Evolutionary conservation across 495 filamentous ascomycete species (phyloP), one percentile per base, ranked within the genome.

Genomic region (Cercophora newfieldiana): DNA sequence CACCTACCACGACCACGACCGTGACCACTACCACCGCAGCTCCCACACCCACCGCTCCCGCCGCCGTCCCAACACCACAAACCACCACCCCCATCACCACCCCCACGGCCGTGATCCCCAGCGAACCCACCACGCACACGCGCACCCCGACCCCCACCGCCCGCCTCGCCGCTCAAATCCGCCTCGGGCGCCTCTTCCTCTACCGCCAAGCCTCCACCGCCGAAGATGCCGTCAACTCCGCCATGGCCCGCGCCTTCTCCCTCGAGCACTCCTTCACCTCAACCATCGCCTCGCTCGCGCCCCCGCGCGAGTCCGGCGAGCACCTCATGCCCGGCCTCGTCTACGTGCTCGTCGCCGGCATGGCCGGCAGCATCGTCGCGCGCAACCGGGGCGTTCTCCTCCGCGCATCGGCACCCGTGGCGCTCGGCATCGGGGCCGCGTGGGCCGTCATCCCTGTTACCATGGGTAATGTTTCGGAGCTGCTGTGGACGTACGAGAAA

Each of bases 401-500:
- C 26, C 86, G 94, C 50, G 86, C 86, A 44, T 78, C 86, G 16
- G 82, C 90, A 4, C 95, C 91, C 19, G 72, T 92, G 19, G 86
- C 85, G 25, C 84, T 94, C 47, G 91, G 90, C 59, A 77, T 92
- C 57, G 85, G 87, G 53, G 90, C 90, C 54, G 91, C 88, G 33
- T 92, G 87, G 87, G 78, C 82, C 22, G 86, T 94, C 8, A 75
- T 95, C 22, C 91, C 91, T 37, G 80, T 90, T 64, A 94, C 89
- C 25, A 95, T 90, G 86, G 79, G 85, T 73, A 99, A 99, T 79
- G 88, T 97, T 10, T 86, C 87, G 8, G 88, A 91, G 70, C 80
- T 97, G 65, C 74, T 88, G 25, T 97, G 94, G 95, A 85, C 84
- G 69, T 97, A 92, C 76, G 95, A 99, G 86, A 86, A 95, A 83